These are phyloP conservation scores for Irineochytrium annulatum DNA, from an alignment of 192 early-diverging fungal species.

Conservation along the genomic window DNA sequence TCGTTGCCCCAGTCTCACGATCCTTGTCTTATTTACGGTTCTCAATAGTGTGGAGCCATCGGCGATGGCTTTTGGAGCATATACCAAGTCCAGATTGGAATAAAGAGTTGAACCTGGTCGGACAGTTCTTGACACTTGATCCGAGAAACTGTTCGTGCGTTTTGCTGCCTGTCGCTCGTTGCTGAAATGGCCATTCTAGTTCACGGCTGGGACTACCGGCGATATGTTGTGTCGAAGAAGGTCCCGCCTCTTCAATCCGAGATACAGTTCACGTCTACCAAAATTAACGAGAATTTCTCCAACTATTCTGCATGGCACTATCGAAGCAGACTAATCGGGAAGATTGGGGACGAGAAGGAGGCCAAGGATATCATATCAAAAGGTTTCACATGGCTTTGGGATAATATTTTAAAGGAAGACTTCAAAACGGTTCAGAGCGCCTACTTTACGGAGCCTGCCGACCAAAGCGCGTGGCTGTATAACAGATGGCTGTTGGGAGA, in stretches of 20 bases:
- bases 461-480: constrained; percentile 98
- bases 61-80: constrained; percentile 79
- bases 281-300: constrained; percentile 90
- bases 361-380: neutral
- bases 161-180: neutral
- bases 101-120: constrained; percentile 70
- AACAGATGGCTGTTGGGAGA: constrained; percentile 83
- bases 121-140: constrained; percentile 79
- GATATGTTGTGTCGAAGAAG: constrained; percentile 66
- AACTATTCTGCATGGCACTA: constrained; percentile 99
- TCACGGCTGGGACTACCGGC: constrained; percentile 98
- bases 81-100: constrained; percentile 78
- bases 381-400: neutral
- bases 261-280: constrained; percentile 83
- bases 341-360: neutral
- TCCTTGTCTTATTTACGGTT: neutral
- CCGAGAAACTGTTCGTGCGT: constrained; percentile 77
- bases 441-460: constrained; percentile 92
- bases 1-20: neutral
- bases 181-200: constrained; percentile 41
- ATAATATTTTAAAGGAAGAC: constrained; percentile 41
- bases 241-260: constrained; percentile 48
- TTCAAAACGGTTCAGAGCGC: constrained; percentile 83
- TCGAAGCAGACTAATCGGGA: constrained; percentile 71
- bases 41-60: constrained; percentile 88